Evolutionary conservation across 805 yeast genomes (phyloP).

Genomic region (Candida ovalis): DNA sequence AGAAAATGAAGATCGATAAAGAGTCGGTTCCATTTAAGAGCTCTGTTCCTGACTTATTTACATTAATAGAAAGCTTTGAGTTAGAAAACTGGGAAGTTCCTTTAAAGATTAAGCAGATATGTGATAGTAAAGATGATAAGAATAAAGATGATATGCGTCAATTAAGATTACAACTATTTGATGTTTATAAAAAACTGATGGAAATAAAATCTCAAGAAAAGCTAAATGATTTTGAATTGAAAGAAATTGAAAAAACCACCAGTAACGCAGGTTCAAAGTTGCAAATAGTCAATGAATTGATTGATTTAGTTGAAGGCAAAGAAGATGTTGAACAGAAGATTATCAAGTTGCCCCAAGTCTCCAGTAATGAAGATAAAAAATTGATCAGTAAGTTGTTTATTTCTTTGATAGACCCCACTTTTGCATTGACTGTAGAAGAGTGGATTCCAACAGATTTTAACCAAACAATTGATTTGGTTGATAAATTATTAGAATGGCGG

Average conservation of each 20-base stretch:
- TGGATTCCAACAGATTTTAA: constrained; percentile 39
- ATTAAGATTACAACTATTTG: constrained; percentile 18
- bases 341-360: constrained; percentile 1
- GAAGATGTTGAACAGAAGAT: constrained; percentile 1
- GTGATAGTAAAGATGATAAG: constrained; percentile 23
- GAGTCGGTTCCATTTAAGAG: constrained; percentile 7
- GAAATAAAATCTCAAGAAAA: constrained; percentile 9
- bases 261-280: constrained; percentile 5
- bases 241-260: constrained; percentile 6
- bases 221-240: constrained; percentile 14
- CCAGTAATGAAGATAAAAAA: constrained; percentile 8
- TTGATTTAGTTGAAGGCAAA: not conserved
- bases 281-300: constrained; percentile 1
- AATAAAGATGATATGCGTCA: constrained; percentile 8
- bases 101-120: constrained; percentile 29
- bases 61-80: constrained; percentile 36
- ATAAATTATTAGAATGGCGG: constrained; percentile 28
- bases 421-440: constrained; percentile 15
- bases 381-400: constrained; percentile 12
- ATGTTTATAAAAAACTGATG: constrained; percentile 8
- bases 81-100: constrained; percentile 35
- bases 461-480: constrained; percentile 25
- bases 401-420: constrained; percentile 21
- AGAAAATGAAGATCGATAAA: constrained; percentile 1
- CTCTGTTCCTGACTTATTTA: constrained; percentile 31